These are phyloP conservation scores for Bruguiera sexangula DNA, from an alignment of 345 rosid genomes.

Conservation along the genomic window DNA sequence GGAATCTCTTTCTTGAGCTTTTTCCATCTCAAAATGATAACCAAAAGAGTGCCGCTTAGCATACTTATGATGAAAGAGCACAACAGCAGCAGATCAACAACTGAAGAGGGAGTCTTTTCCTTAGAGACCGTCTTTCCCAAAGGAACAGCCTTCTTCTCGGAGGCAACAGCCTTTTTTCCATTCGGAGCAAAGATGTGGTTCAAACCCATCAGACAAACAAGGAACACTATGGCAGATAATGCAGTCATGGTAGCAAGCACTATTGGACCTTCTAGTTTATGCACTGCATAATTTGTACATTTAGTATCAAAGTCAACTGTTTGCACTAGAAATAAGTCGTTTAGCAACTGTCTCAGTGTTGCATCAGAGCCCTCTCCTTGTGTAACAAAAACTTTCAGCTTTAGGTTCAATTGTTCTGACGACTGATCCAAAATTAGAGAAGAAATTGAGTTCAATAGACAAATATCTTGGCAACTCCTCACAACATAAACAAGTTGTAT, in stretches of 20 bases:
- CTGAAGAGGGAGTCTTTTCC: constrained; percentile 63
- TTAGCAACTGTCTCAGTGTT: constrained; percentile 42
- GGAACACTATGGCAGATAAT: constrained; percentile 40
- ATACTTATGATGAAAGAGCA: constrained; percentile 51
- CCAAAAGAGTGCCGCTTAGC: constrained; percentile 34
- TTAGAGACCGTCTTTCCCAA: constrained; percentile 23
- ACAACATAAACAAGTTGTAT: constrained; percentile 56
- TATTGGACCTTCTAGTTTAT: constrained; percentile 45
- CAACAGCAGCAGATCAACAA: constrained; percentile 55
- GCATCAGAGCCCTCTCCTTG: constrained; percentile 40
- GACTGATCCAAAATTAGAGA: constrained; percentile 42
- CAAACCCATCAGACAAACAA: constrained; percentile 45
- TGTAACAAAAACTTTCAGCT: constrained; percentile 61
- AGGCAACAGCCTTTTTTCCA: constrained; percentile 33
- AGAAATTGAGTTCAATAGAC: constrained; percentile 54
- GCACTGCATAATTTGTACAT: constrained; percentile 39
- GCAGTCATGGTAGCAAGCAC: constrained; percentile 45
- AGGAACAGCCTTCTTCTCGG: constrained; percentile 28
- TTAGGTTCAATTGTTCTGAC: constrained; percentile 36
- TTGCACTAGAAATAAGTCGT: constrained; percentile 37
- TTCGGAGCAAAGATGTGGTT: constrained; percentile 47
- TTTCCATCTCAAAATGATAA: constrained; percentile 54
- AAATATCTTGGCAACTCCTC: constrained; percentile 53
- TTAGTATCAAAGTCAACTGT: constrained; percentile 42
- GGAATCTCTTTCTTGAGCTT: constrained; percentile 39